phyloP scores from a whole-genome alignment of 139 green algal species.

The Asterochloris sp. region DNA sequence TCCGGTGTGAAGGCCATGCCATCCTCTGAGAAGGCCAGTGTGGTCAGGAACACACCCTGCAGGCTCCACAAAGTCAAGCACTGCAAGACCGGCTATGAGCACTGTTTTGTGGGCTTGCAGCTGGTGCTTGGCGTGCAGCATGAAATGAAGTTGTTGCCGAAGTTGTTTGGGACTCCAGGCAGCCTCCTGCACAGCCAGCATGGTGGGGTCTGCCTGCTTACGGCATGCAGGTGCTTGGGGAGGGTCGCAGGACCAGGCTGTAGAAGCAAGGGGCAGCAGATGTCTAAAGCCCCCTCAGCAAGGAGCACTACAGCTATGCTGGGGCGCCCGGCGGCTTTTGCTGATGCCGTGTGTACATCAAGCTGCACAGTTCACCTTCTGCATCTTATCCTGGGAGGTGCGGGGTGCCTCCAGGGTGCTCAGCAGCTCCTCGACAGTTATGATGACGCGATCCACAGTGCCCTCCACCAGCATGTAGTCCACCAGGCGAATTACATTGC shows the following conservation, averaged over 20 bases:
- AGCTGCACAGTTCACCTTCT: conserved; percentile 30
- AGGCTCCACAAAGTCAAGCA: not conserved
- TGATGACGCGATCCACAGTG: conserved; percentile 38
- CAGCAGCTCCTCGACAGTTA: conserved; percentile 45
- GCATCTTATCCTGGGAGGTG: conserved; percentile 47
- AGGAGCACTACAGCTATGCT: no score
- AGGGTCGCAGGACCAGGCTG: no score
- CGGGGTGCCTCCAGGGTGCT: conserved; percentile 39
- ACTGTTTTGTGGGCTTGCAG: not conserved
- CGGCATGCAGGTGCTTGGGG: no score
- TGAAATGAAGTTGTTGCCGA: no score
- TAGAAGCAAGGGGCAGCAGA: no score
- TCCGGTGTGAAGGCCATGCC: conserved; percentile 61
- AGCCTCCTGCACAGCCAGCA: no score
- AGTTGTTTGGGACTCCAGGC: not conserved
- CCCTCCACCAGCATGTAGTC: conserved; percentile 64
- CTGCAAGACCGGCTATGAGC: not conserved
- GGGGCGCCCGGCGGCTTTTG: no score
- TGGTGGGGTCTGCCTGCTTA: no score
- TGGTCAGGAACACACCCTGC: conserved; percentile 62
- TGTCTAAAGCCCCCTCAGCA: no score
- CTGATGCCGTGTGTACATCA: no score
- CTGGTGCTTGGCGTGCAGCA: not conserved
- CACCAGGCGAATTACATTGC: conserved; percentile 68
- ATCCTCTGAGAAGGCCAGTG: conserved; percentile 50